Conservation (phyloP, 2,329 filamentous ascomycete species). For the Cladosporium sp. region DNA sequence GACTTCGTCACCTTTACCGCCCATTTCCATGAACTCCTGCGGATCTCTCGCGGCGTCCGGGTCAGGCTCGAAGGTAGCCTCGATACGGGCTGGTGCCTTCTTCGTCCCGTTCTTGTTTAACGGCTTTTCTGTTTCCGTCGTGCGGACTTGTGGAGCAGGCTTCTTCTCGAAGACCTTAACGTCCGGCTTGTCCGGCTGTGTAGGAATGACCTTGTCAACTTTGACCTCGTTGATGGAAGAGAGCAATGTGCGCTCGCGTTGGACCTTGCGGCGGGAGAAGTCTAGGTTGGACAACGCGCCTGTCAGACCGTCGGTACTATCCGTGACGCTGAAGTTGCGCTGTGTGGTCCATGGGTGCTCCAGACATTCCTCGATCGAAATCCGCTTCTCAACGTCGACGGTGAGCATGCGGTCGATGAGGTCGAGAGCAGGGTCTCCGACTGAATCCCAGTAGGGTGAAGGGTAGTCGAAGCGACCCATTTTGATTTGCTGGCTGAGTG, state of each 20-base stretch:
- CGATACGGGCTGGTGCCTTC: slow-evolving; percentile 29
- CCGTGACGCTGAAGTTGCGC: slow-evolving; percentile 44
- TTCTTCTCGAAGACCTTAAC: slow-evolving; percentile 77
- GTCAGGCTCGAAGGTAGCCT: slow-evolving; percentile 53
- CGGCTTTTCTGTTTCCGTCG: slow-evolving; percentile 13
- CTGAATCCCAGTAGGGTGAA: slow-evolving; percentile 89
- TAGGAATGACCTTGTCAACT: slow-evolving; percentile 55
- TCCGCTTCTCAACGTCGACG: slow-evolving; percentile 77
- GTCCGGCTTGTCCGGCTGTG: slow-evolving; percentile 51
- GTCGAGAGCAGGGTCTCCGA: slow-evolving; percentile 82
- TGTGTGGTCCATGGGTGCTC: slow-evolving; percentile 81
- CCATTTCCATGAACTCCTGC: slow-evolving; percentile 76
- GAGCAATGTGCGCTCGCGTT: slow-evolving; percentile 80
- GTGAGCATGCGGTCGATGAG: slow-evolving; percentile 93
- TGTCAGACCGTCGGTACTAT: slow-evolving; percentile 89
- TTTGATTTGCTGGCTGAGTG: slow-evolving; percentile 83
- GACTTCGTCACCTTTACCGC: slow-evolving; percentile 77
- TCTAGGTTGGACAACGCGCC: slow-evolving; percentile 79
- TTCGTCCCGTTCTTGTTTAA: slow-evolving; percentile 6
- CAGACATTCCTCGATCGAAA: slow-evolving; percentile 85
- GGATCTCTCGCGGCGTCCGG: slow-evolving; percentile 66
- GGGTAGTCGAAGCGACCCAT: slow-evolving; percentile 88
- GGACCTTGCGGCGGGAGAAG: slow-evolving; percentile 74
- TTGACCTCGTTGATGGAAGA: slow-evolving; percentile 74
- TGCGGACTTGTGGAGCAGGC: slow-evolving; percentile 39